Evolutionary conservation across 2,329 filamentous ascomycete genomes (phyloP).

Genomic region (Stachybotrys elegans): DNA sequence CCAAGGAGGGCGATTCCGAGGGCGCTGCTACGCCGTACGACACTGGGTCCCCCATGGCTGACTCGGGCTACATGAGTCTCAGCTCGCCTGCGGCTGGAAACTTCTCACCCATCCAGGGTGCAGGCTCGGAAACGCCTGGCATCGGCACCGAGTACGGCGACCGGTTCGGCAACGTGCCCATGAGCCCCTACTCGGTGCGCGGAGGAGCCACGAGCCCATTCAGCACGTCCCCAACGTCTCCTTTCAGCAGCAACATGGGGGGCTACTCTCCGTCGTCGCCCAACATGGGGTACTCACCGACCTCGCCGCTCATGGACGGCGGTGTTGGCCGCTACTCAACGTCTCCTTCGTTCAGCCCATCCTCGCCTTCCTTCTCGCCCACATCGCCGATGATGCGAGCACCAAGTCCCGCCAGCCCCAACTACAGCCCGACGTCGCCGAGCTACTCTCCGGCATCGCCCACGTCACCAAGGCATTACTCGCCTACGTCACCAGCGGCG

Average conservation of each 20-base stretch:
- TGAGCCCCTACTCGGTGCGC: constrained; percentile 60
- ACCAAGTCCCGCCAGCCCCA: constrained; percentile 51
- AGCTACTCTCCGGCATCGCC: constrained; percentile 61
- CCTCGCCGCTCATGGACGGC: constrained; percentile 60
- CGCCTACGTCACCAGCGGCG: constrained; percentile 64
- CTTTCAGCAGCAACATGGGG: constrained; percentile 51
- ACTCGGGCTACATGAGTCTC: constrained; percentile 61
- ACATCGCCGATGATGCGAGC: constrained; percentile 55
- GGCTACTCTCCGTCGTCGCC: constrained; percentile 77
- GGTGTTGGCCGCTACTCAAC: constrained; percentile 48
- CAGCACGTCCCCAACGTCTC: constrained; percentile 62
- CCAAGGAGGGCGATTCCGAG: constrained; percentile 68
- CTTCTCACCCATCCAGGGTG: constrained; percentile 73
- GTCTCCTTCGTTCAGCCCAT: constrained; percentile 59
- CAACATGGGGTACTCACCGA: constrained; percentile 68
- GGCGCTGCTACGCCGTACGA: constrained; percentile 95
- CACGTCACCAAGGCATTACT: constrained; percentile 52
- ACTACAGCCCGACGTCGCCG: constrained; percentile 62
- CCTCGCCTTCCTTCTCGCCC: constrained; percentile 59
- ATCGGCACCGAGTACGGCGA: constrained; percentile 59
- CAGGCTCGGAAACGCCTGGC: constrained; percentile 67
- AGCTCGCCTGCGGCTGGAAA: constrained; percentile 58
- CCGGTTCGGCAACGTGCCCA: constrained; percentile 43
- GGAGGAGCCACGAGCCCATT: constrained; percentile 68
- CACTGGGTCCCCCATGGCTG: constrained; percentile 71